These are phyloP conservation scores for Hortaea werneckii DNA, from an alignment of 2,329 filamentous ascomycete species.

Conservation along the genomic window DNA sequence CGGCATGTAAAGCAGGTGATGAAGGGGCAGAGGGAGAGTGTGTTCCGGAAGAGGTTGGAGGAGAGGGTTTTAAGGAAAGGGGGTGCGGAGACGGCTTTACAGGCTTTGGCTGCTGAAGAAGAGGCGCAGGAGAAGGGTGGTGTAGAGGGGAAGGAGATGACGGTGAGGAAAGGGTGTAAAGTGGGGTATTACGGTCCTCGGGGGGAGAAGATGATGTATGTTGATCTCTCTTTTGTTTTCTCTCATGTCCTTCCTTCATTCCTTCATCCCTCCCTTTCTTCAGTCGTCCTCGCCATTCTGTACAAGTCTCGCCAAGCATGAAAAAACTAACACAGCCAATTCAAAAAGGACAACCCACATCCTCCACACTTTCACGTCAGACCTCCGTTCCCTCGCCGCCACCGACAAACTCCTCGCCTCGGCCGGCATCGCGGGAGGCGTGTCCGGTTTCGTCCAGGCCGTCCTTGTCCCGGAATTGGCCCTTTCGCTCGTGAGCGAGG, in stretches of 20 bases:
- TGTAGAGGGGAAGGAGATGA: constrained; percentile 2
- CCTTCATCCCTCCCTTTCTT: no score
- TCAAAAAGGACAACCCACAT: constrained; percentile 24
- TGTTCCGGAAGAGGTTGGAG: constrained; percentile 18
- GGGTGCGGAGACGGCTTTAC: constrained; percentile 8
- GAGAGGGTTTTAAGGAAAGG: constrained; percentile 12
- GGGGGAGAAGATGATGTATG: constrained; percentile 26
- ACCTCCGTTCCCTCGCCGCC: constrained; percentile 18
- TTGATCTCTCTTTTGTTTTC: neutral
- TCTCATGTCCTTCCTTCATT: no score
- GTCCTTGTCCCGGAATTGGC: constrained; percentile 30
- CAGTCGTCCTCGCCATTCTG: no score
- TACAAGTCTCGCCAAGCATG: neutral
- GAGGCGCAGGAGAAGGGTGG: neutral
- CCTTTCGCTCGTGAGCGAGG: constrained; percentile 24
- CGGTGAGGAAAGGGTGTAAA: constrained; percentile 1
- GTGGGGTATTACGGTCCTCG: constrained; percentile 28
- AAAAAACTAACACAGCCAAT: neutral
- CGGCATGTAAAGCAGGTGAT: constrained; percentile 13
- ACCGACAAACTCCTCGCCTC: constrained; percentile 22
- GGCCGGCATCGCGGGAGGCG: constrained; percentile 23
- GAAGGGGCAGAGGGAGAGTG: constrained; percentile 11
- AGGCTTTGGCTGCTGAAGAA: constrained; percentile 7
- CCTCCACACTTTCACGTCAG: constrained; percentile 15
- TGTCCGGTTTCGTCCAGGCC: constrained; percentile 26